Evolutionary conservation across 345 rosid species (phyloP).

Genomic region (Erysimum cheiranthoides): DNA sequence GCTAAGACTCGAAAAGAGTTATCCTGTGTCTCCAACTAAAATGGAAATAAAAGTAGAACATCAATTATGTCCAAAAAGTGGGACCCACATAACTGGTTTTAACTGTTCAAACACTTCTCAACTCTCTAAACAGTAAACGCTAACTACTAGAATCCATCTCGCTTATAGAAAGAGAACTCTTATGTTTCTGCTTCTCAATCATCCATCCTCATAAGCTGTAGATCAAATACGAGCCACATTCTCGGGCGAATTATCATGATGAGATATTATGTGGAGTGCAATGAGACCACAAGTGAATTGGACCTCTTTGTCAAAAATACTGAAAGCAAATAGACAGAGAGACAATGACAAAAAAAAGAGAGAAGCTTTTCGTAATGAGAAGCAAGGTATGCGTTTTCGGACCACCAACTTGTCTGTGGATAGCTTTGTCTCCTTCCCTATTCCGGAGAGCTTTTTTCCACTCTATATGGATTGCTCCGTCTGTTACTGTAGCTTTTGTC

Average conservation of each 20-base stretch:
- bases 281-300: constrained; percentile 34
- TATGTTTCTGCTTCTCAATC: constrained; percentile 30
- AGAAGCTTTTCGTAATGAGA: constrained; percentile 19
- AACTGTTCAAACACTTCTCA: constrained; percentile 42
- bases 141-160: constrained; percentile 41
- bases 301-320: constrained; percentile 17
- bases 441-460: constrained; percentile 23
- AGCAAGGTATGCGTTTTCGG: constrained; percentile 27
- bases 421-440: constrained; percentile 42
- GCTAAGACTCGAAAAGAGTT: constrained; percentile 32
- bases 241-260: constrained; percentile 13
- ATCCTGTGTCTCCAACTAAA: constrained; percentile 45
- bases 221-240: constrained; percentile 31
- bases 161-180: constrained; percentile 16
- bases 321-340: constrained; percentile 38
- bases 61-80: constrained; percentile 38
- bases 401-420: constrained; percentile 44
- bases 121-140: constrained; percentile 36
- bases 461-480: constrained; percentile 30
- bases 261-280: constrained; percentile 24
- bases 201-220: constrained; percentile 23
- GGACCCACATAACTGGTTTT: constrained; percentile 45
- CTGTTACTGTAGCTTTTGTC: constrained; percentile 41
- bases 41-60: constrained; percentile 40
- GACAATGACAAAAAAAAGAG: constrained; percentile 40